phyloP scores from a whole-genome alignment of 1,139 yeast species.

The Candida tropicalis region DNA sequence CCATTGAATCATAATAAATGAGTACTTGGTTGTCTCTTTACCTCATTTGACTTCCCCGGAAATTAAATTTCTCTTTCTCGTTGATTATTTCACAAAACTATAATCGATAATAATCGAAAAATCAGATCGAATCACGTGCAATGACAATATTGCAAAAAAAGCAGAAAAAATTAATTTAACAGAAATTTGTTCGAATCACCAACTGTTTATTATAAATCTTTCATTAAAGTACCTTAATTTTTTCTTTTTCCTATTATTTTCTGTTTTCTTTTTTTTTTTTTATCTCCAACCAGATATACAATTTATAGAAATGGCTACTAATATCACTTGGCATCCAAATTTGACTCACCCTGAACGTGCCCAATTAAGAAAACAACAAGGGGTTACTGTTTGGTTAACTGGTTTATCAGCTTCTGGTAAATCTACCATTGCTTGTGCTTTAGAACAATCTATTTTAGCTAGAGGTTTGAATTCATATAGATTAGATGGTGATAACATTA shows the following conservation, averaged over 20 bases:
- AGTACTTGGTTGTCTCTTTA: too few relatives aligned
- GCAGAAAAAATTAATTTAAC: not conserved
- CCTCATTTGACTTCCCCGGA: too few relatives aligned
- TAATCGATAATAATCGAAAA: not conserved
- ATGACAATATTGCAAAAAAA: slow-evolving; percentile 10
- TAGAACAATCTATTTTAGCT: slow-evolving; percentile 78
- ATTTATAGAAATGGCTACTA: slow-evolving; percentile 69
- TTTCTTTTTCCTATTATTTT: slow-evolving; percentile 1
- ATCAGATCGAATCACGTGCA: slow-evolving; percentile 13
- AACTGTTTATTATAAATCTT: slow-evolving; percentile 2
- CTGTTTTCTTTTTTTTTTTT: not conserved
- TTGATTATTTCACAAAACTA: too few relatives aligned
- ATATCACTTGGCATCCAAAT: slow-evolving; percentile 95
- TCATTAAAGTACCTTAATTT: not conserved
- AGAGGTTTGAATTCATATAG: slow-evolving; percentile 76
- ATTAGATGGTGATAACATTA: slow-evolving; percentile 91
- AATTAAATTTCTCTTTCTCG: too few relatives aligned
- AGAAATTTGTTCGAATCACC: not conserved
- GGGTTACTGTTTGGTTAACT: slow-evolving; percentile 92
- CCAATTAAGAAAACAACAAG: slow-evolving; percentile 72
- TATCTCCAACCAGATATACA: too few relatives aligned
- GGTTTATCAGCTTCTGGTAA: slow-evolving; percentile 96
- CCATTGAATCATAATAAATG: too few relatives aligned
- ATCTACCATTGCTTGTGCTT: slow-evolving; percentile 92
- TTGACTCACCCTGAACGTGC: slow-evolving; percentile 81